These are phyloP conservation scores for Thinopyrum elongatum DNA, from an alignment of 176 grass and related monocot species.

Conservation along the genomic window DNA sequence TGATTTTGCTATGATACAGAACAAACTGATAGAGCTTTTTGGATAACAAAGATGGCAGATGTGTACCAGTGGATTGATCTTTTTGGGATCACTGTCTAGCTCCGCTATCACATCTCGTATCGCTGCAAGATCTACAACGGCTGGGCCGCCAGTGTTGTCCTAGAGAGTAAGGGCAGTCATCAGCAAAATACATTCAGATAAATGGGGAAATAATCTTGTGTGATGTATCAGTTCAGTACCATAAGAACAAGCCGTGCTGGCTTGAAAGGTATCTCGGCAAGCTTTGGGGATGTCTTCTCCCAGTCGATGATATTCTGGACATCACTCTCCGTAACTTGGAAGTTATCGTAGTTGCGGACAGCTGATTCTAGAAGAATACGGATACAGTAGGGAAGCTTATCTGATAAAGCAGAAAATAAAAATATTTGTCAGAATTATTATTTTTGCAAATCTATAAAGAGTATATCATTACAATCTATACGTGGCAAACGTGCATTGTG, in stretches of 20 bases:
- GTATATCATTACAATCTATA: neutral
- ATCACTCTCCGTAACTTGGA: conserved; percentile 81
- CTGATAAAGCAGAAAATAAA: conserved; percentile 44
- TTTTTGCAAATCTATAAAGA: neutral
- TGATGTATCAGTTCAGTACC: conserved; percentile 41
- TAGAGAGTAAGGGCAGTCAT: conserved; percentile 29
- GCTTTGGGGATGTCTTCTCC: conserved; percentile 84
- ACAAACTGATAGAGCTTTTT: neutral
- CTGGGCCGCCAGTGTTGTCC: conserved; percentile 96
- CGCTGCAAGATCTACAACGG: conserved; percentile 93
- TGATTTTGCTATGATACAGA: neutral
- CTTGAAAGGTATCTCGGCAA: conserved; percentile 92
- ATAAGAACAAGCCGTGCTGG: conserved; percentile 94
- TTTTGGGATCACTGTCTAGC: conserved; percentile 83
- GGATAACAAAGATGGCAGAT: neutral
- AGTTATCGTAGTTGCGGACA: conserved; percentile 91
- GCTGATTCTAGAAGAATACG: conserved; percentile 88
- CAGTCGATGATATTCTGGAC: conserved; percentile 96
- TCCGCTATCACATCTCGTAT: conserved; percentile 96
- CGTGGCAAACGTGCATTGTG: neutral
- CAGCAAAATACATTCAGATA: conserved; percentile 30
- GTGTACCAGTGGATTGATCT: conserved; percentile 85
- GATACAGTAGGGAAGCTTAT: conserved; percentile 88
- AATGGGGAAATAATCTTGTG: neutral
- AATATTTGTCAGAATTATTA: neutral